Base-by-base conservation (phyloP, 768 basidiomycete species). In the Russula vinacea region DNA sequence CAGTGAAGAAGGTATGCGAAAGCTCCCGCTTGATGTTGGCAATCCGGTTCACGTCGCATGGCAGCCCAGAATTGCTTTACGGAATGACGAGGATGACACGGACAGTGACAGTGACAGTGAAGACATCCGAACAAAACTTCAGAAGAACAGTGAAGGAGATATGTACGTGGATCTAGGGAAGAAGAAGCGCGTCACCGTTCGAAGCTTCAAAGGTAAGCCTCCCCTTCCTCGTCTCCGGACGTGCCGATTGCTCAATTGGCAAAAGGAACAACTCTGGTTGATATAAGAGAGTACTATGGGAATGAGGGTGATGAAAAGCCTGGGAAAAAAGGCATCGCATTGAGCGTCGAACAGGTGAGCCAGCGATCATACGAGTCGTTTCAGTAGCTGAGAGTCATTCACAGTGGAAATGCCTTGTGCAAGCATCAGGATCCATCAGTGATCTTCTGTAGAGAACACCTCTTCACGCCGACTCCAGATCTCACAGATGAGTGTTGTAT, bases 291-390 rank as follows among this genome's bases (percentile, higher is more conserved):
- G 72, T 92, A 81, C 69, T 93, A 88, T 59, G 78, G 69, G 10
- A 70, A 74, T 11, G 76, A 81, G 1, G 74, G 73, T 0, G 84
- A 85, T 6, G 79, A 83, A 67, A 90, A 87, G 66, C 90, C 91
- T 0, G 89, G 89, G 0, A 92, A 90, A 74, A 93, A 92, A 69
- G 91, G 90, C 10, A 88, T 92, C 57, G 81, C 87, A 0, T 77
- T 93, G 32, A 73, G 76, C 16, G 53, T 76, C 3, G 89, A 91
- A 22, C 89, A 90, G 80, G 87, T 87, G 66, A 52, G 55, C 17
- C 40, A 17, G n/a, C 22, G n/a, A 5, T 49, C n/a, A 58, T 29
- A 2, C n/a, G 10, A 35, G 1, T 45, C 5, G 22, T 62, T 13
- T 26, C 29, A 39, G 10, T 17, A 9, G 22, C 45, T 64, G 39